These are phyloP conservation scores for Esteya vermicola DNA, from an alignment of 2,329 filamentous ascomycete species.

Conservation along the genomic window DNA sequence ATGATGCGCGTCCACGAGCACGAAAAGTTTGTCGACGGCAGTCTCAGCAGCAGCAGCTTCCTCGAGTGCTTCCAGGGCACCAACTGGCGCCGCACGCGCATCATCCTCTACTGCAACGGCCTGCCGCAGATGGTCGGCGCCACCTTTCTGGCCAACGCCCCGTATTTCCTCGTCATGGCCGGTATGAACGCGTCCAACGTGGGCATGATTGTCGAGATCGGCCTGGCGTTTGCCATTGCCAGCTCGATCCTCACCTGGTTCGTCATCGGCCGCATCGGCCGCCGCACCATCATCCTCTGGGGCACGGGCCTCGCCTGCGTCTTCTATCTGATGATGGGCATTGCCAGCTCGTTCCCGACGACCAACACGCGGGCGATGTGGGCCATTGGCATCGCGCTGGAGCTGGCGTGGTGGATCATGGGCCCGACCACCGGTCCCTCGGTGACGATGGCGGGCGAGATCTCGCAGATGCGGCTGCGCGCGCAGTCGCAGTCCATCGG, in stretches of 20 bases:
- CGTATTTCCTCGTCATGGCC: constrained; percentile 2
- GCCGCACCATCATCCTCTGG: neutral
- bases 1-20: neutral
- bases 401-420: neutral
- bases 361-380: too few relatives aligned
- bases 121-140: constrained; percentile 1
- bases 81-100: constrained; percentile 4
- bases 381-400: neutral
- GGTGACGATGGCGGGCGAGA: constrained; percentile 1
- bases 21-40: neutral
- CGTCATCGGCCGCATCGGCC: neutral
- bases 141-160: neutral
- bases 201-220: neutral
- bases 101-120: constrained; percentile 2
- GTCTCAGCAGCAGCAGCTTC: neutral
- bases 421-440: neutral
- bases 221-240: neutral
- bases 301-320: neutral
- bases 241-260: neutral
- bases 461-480: neutral
- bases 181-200: neutral
- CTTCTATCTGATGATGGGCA: neutral
- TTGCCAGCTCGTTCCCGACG: neutral
- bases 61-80: constrained; percentile 4
- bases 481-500: neutral